Conservation (phyloP, 805 yeast species). For the Ogataea pignaliae region DNA sequence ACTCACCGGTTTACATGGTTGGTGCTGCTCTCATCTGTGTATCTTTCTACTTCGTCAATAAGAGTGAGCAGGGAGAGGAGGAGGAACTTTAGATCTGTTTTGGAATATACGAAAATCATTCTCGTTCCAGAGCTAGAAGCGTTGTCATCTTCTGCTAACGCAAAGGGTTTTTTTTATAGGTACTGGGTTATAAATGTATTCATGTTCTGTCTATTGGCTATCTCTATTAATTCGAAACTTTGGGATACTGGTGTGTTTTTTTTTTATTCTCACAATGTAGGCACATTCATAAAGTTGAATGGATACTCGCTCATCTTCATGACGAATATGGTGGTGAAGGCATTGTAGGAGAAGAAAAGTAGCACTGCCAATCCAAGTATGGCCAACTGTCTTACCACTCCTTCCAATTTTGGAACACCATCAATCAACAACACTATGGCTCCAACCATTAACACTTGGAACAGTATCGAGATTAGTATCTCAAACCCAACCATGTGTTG, state of each 20-base stretch:
- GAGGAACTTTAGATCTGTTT: neutral
- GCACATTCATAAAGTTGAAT: conserved; percentile 27
- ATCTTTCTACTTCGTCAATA: conserved; percentile 82
- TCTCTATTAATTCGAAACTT: neutral
- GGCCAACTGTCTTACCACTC: conserved; percentile 4
- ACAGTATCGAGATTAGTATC: conserved; percentile 44
- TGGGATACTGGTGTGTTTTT: no score
- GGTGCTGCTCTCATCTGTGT: conserved; percentile 80
- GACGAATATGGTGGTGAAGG: conserved; percentile 39
- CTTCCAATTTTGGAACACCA: conserved; percentile 5
- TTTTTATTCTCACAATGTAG: conserved; percentile 11
- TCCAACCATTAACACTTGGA: conserved; percentile 45
- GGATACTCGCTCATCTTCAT: conserved; percentile 49
- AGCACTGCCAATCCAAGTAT: conserved; percentile 26
- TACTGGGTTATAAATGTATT: no score
- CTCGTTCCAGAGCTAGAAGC: no score
- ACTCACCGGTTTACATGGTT: conserved; percentile 58
- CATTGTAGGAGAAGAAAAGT: conserved; percentile 35
- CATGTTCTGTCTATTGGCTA: neutral
- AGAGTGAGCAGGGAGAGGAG: conserved; percentile 64
- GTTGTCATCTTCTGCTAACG: no score
- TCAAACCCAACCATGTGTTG: conserved; percentile 73
- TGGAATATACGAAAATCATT: no score
- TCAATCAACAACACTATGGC: conserved; percentile 37
- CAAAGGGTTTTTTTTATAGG: no score